phyloP scores from a whole-genome alignment of 129 eudicot genomes.

The Tagetes patula region DNA sequence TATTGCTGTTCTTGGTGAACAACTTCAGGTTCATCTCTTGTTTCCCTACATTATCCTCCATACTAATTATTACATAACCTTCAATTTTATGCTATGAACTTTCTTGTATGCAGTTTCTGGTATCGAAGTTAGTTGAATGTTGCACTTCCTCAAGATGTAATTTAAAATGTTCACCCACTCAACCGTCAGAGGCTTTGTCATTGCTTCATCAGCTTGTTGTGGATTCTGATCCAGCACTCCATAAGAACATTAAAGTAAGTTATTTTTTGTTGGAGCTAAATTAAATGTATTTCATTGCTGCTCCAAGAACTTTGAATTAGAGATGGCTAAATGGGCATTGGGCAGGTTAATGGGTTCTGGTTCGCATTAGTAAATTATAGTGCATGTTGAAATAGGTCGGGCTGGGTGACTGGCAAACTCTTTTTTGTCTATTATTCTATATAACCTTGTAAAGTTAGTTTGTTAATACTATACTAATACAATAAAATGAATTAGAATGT shows the following conservation, averaged over 20 bases:
- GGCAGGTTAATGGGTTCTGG: background rate
- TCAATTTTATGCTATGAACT: slow-evolving; percentile 14
- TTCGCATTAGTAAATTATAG: background rate
- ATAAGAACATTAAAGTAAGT: slow-evolving; percentile 80
- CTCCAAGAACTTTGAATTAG: slow-evolving; percentile 13
- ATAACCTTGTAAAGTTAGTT: background rate
- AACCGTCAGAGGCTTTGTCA: slow-evolving; percentile 58
- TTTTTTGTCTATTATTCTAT: background rate
- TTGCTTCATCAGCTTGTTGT: slow-evolving; percentile 76
- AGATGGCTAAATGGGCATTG: slow-evolving; percentile 1
- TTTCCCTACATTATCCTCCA: slow-evolving; percentile 12
- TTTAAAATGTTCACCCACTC: slow-evolving; percentile 37
- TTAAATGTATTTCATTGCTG: slow-evolving; percentile 2
- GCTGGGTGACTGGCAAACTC: background rate
- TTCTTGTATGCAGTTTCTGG: slow-evolving; percentile 61
- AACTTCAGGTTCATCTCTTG: slow-evolving; percentile 65
- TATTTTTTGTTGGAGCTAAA: slow-evolving; percentile 18
- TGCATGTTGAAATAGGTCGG: background rate
- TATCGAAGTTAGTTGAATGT: slow-evolving; percentile 71
- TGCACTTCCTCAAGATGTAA: slow-evolving; percentile 47
- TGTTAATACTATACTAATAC: slow-evolving; percentile 12
- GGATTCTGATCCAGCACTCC: slow-evolving; percentile 74
- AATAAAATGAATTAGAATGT: slow-evolving; percentile 5
- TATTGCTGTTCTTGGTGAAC: slow-evolving; percentile 75
- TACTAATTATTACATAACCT: slow-evolving; percentile 8